phyloP scores from a whole-genome alignment of 371 early-diverging fungal genomes.

The Lichtheimia hyalospora region DNA sequence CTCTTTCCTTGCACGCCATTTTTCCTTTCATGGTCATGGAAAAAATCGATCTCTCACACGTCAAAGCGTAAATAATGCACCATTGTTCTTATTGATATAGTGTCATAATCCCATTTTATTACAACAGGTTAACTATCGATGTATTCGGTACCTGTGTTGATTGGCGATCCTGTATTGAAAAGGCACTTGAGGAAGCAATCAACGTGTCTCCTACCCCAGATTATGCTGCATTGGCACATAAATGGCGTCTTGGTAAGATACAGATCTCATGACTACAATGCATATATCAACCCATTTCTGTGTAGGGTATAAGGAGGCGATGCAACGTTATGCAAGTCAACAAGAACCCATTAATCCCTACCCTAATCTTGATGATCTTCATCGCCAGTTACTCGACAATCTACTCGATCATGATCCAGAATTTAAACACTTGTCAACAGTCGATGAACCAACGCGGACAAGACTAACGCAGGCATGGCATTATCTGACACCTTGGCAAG shows the following conservation, averaged over 20 bases:
- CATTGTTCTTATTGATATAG: not conserved
- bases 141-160: constrained; percentile 20
- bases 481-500: constrained; percentile 11
- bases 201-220: not conserved
- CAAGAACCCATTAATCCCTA: not conserved
- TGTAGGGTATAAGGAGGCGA: not conserved
- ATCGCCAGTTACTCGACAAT: constrained; percentile 9
- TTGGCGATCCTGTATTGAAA: constrained; percentile 9
- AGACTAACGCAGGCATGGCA: constrained; percentile 13
- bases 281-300: too few relatives aligned
- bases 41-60: not conserved
- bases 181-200: constrained; percentile 3
- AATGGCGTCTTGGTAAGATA: constrained; percentile 15
- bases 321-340: constrained; percentile 3
- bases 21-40: not conserved
- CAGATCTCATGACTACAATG: not conserved
- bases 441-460: not conserved
- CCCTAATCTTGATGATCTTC: constrained; percentile 12
- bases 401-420: constrained; percentile 1
- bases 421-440: not conserved
- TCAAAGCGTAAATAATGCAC: constrained; percentile 4
- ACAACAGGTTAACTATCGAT: constrained; percentile 13
- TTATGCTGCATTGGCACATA: constrained; percentile 9
- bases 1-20: not conserved
- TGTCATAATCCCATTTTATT: not conserved